Conservation (phyloP, 2,329 filamentous ascomycete species). For the Diaporthe caulivora region DNA sequence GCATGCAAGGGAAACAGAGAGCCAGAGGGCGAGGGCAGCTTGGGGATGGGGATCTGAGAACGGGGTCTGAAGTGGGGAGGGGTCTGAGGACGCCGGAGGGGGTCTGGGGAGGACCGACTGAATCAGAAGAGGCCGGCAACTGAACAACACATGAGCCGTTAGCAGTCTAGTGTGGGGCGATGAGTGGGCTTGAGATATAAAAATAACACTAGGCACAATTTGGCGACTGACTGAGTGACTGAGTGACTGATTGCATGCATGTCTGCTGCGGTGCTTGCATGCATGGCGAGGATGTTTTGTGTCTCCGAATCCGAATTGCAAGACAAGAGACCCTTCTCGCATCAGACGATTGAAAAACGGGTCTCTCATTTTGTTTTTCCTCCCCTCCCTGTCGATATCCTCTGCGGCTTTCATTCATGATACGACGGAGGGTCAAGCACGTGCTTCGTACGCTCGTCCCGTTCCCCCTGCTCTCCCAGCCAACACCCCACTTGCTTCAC, state of each 20-base stretch:
- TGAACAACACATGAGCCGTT: slow-evolving; percentile 18
- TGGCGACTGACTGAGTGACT: background rate
- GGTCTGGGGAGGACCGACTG: slow-evolving; percentile 1
- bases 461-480: background rate
- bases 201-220: slow-evolving; percentile 24
- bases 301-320: background rate
- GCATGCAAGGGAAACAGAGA: background rate
- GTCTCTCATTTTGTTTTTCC: slow-evolving; percentile 8
- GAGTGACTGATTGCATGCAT: background rate
- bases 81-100: background rate
- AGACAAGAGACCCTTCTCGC: slow-evolving; percentile 26
- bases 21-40: background rate
- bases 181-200: slow-evolving; percentile 7
- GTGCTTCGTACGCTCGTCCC: no score
- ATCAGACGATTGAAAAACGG: slow-evolving; percentile 13
- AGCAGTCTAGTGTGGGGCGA: slow-evolving; percentile 6
- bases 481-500: no score
- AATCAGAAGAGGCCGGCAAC: slow-evolving; percentile 21
- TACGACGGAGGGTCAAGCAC: background rate
- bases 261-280: background rate
- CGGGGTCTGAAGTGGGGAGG: background rate
- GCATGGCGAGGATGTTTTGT: slow-evolving; percentile 15
- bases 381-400: background rate
- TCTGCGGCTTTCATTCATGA: background rate
- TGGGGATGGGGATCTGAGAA: background rate